Conservation (phyloP, 2,329 filamentous ascomycete species). For the Balansia obtecta region DNA sequence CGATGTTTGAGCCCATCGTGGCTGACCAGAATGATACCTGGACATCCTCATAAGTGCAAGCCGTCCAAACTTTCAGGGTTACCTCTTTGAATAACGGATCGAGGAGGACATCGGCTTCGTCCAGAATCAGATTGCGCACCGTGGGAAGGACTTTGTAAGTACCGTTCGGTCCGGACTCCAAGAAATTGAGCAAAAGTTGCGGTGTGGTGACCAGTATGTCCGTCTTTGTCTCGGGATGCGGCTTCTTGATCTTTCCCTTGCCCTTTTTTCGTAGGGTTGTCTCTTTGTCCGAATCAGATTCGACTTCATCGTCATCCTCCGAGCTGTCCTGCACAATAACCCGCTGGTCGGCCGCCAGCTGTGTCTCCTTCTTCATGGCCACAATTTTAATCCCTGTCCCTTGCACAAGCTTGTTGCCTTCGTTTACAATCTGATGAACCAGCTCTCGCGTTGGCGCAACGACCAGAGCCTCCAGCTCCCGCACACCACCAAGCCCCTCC, state of each 20-base stretch:
- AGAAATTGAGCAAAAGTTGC: slow-evolving; percentile 60
- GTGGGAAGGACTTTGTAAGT: slow-evolving; percentile 44
- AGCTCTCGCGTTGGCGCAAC: slow-evolving; percentile 71
- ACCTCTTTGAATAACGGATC: slow-evolving; percentile 85
- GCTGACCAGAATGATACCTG: slow-evolving; percentile 84
- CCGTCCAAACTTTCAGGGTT: slow-evolving; percentile 72
- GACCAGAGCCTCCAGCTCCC: slow-evolving; percentile 53
- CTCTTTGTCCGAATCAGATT: slow-evolving; percentile 22
- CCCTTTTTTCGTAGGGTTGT: slow-evolving; percentile 24
- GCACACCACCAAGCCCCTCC: slow-evolving; percentile 24
- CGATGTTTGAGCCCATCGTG: slow-evolving; percentile 90
- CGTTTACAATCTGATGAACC: slow-evolving; percentile 68
- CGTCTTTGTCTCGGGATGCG: slow-evolving; percentile 16
- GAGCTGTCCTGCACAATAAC: slow-evolving; percentile 26
- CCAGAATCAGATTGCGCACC: slow-evolving; percentile 65
- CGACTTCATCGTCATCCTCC: slow-evolving; percentile 13
- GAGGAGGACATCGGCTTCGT: slow-evolving; percentile 90
- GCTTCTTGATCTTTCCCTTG: slow-evolving; percentile 15
- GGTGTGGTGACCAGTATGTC: slow-evolving; percentile 31
- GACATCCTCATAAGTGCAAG: slow-evolving; percentile 58
- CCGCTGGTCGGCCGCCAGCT: slow-evolving; percentile 38
- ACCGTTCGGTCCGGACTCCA: slow-evolving; percentile 35
- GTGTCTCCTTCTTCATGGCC: slow-evolving; percentile 78
- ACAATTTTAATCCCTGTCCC: slow-evolving; percentile 71
- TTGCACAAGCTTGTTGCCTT: slow-evolving; percentile 67